Base-by-base conservation (phyloP, 2,329 filamentous ascomycete genomes). In the Trichoderma asperellum region DNA sequence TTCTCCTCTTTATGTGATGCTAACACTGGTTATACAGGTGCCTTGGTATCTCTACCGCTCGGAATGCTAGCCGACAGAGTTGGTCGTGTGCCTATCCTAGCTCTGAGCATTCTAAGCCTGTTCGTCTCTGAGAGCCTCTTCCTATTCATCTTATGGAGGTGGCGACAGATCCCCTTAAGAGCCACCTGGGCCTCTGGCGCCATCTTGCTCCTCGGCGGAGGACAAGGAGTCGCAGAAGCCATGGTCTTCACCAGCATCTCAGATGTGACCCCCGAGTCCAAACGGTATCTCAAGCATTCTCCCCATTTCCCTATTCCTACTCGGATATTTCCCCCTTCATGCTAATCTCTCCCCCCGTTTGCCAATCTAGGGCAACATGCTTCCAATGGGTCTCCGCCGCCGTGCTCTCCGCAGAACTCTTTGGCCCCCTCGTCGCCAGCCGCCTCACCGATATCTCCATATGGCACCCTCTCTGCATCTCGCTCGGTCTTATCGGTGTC, bases 221-320 rank as follows among this genome's bases (percentile, higher is more conserved):
- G 76, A 5, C 69, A 71, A 21, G 70, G 71, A 32, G 73, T 77
- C 34, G 73, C 71, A 16, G 76, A 77, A 40, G 74, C 75, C 35
- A 76, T 76, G 72, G 70, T 76, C 14, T 77, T 77, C 60, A 70
- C 76, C 40, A 72, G 75, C 29, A 70, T 75, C 43, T 73, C 72
- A n/a, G 74, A 76, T 32, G 64, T 65, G 7, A 70, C 69, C 16
- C 61, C 72, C 18, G 56, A 69, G 27, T 52, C 63, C 12, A 73
- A 71, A 29, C 67, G 73, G 75, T 71, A 69, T 70, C 63, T 18
- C 4, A 14, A 47, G 10, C 11, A n/a, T 12, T 27, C 16, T n/a
- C 10, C 3, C 18, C 5, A 7, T 8, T n/a, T 29, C 29, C 32
- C 12, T 35, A 12, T 4, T 4, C 16, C 29, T 2, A 6, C n/a